A percentile compares a stretch with the other conserved stretches of the same genome.
Conservation (phyloP, 164 flowering plant species). For the Vitis rotundifolia region DNA sequence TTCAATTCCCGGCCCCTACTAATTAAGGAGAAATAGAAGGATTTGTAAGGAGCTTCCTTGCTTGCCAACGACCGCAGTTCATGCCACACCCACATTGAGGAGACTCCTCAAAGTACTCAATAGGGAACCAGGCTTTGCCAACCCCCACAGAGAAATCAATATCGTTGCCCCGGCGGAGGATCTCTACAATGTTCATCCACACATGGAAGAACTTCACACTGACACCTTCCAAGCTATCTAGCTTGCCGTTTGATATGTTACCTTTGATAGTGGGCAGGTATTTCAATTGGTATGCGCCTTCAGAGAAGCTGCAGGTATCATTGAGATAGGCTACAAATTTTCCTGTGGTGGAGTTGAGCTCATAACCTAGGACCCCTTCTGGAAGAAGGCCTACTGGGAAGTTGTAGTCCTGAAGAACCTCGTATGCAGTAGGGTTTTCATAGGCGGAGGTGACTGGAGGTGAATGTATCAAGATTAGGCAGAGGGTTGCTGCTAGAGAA, state of each 20-base stretch:
- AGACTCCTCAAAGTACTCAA: conserved; percentile 37
- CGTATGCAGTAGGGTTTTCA: conserved; percentile 20
- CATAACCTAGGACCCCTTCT: conserved; percentile 29
- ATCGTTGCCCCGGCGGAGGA: conserved; percentile 27
- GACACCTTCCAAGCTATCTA: conserved; percentile 34
- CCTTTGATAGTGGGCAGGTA: conserved; percentile 36
- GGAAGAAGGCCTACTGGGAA: conserved; percentile 34
- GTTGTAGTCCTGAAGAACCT: conserved; percentile 20
- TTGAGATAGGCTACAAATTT: conserved; percentile 31
- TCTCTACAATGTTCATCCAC: conserved; percentile 50
- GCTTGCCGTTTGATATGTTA: conserved; percentile 20
- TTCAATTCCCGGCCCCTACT: conserved; percentile 3
- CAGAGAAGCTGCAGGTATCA: conserved; percentile 34
- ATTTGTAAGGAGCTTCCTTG: conserved; percentile 14
- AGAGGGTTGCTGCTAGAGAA: neutral
- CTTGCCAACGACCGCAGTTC: conserved; percentile 24
- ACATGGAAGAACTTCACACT: conserved; percentile 39
- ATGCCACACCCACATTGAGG: conserved; percentile 59
- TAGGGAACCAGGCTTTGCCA: conserved; percentile 33
- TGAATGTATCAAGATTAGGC: conserved; percentile 1
- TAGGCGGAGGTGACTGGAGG: neutral
- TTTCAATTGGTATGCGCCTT: conserved; percentile 32
- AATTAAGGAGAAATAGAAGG: conserved; percentile 27
- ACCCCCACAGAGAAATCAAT: conserved; percentile 53
- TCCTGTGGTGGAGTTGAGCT: conserved; percentile 28